Conservation (phyloP, 148 eudicot genomes). For the Persicaria tinctoria region DNA sequence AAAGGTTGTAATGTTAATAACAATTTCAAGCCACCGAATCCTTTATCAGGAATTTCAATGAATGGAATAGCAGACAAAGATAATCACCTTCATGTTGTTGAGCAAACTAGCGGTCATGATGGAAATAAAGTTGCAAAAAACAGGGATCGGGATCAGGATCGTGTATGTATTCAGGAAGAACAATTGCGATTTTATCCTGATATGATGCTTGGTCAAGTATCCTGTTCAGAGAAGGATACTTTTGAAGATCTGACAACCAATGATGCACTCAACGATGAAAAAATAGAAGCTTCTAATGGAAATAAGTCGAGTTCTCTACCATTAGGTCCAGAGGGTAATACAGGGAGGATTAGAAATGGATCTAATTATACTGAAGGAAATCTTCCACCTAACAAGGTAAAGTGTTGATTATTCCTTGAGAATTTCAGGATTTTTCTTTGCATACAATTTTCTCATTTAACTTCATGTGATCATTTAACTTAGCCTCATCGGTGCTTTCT, state of each 20-base stretch:
- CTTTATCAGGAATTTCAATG: constrained; percentile 8
- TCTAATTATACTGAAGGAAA: constrained; percentile 29
- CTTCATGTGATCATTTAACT: background rate
- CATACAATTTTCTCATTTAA: background rate
- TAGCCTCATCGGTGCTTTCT: background rate
- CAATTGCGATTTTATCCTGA: constrained; percentile 26
- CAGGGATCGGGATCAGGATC: background rate
- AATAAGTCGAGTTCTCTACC: constrained; percentile 19
- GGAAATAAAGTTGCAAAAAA: constrained; percentile 12
- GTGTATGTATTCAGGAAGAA: constrained; percentile 8
- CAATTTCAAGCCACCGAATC: constrained; percentile 21
- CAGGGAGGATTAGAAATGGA: constrained; percentile 19
- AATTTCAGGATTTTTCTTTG: background rate
- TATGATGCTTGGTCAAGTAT: constrained; percentile 23
- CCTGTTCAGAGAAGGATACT: constrained; percentile 22
- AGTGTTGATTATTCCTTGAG: background rate
- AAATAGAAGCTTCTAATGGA: constrained; percentile 18
- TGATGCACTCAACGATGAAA: constrained; percentile 20
- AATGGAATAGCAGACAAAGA: constrained; percentile 17
- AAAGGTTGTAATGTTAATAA: constrained; percentile 26
- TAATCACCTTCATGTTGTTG: background rate
- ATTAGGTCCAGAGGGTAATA: constrained; percentile 18
- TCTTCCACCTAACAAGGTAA: constrained; percentile 41
- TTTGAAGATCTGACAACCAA: constrained; percentile 15
- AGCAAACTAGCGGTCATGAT: constrained; percentile 9